Percentiles rank a stretch among this genome's conserved stretches.
These are phyloP conservation scores for Catharanthus roseus DNA, from an alignment of 257 asterid species.

Conservation along the genomic window DNA sequence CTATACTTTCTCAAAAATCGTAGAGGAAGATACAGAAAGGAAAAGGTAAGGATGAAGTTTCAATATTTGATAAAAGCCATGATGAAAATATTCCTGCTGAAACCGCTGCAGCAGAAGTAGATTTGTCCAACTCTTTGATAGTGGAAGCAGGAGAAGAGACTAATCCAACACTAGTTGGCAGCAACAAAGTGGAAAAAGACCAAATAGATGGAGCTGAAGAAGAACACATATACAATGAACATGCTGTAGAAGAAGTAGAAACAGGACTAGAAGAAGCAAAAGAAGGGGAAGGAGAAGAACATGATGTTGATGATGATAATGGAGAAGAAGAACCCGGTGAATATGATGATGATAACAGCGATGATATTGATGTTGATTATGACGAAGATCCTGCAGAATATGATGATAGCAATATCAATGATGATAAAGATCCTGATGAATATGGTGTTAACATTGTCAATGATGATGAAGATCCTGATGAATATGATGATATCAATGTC, in stretches of 20 bases:
- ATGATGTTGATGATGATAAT: neutral
- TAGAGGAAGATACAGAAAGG: constrained; percentile 7
- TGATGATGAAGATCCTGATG: neutral
- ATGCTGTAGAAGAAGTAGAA: neutral
- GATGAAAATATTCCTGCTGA: constrained; percentile 1
- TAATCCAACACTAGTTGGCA: neutral
- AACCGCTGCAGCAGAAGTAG: neutral
- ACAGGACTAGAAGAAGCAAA: neutral
- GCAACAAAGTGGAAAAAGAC: neutral
- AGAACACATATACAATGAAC: neutral
- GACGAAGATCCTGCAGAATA: neutral
- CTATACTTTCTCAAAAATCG: neutral
- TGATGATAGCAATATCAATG: neutral
- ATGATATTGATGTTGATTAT: neutral
- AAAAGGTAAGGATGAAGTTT: constrained; percentile 2
- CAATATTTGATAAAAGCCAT: neutral
- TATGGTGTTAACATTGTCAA: neutral
- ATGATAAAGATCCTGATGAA: neutral
- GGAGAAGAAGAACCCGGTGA: neutral
- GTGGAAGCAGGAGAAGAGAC: neutral
- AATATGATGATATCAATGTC: neutral
- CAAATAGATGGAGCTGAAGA: neutral
- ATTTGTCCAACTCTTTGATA: constrained; percentile 5
- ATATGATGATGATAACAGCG: neutral
- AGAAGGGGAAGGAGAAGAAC: neutral